Evolutionary conservation across 2,329 filamentous ascomycete species (phyloP).

Genomic region (Daldinia eschscholtzii): DNA sequence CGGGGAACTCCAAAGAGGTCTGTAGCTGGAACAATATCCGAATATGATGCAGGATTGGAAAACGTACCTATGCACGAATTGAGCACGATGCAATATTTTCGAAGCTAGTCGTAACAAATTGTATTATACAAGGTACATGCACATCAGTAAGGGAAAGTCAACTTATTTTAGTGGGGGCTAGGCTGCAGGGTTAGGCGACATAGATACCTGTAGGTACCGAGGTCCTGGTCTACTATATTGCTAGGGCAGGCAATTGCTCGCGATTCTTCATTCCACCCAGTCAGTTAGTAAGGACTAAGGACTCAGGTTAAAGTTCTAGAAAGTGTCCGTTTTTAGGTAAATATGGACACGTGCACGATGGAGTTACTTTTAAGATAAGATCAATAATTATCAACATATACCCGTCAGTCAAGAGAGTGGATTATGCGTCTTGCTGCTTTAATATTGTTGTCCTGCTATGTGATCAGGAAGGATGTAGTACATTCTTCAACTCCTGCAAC

Average conservation of each 20-base stretch:
- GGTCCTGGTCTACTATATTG: constrained; percentile 13
- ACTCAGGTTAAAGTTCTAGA: constrained; percentile 9
- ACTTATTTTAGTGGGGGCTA: constrained; percentile 28
- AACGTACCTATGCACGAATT: constrained; percentile 3
- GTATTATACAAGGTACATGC: background rate
- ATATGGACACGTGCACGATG: background rate
- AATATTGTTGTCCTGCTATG: too few species aligned
- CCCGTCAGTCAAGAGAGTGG: too few species aligned
- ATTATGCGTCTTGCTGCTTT: too few species aligned
- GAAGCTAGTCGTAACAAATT: constrained; percentile 1
- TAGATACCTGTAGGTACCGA: background rate
- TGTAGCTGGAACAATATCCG: background rate
- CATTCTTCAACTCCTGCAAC: too few species aligned
- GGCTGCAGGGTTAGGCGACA: constrained; percentile 14
- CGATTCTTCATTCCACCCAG: background rate
- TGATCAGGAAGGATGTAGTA: too few species aligned
- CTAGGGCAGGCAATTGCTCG: background rate
- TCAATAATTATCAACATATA: too few species aligned
- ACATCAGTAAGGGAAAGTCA: constrained; percentile 2
- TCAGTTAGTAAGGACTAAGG: too few species aligned
- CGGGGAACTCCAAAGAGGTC: background rate
- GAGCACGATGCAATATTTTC: constrained; percentile 2
- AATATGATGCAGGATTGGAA: constrained; percentile 9
- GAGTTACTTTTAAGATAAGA: too few species aligned
- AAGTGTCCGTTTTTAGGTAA: constrained; percentile 1